These are phyloP conservation scores for Aspergillus coremiiformis DNA, from an alignment of 495 filamentous ascomycete species.

Conservation along the genomic window DNA sequence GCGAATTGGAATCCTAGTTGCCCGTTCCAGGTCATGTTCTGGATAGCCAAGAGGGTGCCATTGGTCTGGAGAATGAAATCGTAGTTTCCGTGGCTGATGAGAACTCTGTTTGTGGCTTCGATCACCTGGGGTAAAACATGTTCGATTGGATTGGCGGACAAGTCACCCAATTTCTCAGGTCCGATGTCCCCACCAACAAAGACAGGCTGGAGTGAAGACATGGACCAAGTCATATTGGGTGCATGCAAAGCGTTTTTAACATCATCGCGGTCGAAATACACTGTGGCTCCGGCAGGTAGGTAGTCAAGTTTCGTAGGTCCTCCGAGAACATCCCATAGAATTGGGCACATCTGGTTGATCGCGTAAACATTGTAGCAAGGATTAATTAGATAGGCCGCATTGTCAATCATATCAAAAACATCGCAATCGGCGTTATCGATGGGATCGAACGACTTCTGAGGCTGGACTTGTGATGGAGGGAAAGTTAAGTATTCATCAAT, in stretches of 20 bases:
- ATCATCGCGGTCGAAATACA: conserved; percentile 53
- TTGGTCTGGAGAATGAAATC: conserved; percentile 57
- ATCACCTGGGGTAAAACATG: conserved; percentile 54
- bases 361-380: conserved; percentile 59
- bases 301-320: conserved; percentile 38
- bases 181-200: conserved; percentile 37
- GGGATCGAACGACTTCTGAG: conserved; percentile 30
- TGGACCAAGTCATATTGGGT: conserved; percentile 38
- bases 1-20: conserved; percentile 49
- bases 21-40: conserved; percentile 65
- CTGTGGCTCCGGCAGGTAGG: conserved; percentile 31
- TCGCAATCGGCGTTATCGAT: conserved; percentile 39
- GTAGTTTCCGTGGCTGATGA: conserved; percentile 52
- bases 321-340: conserved; percentile 43
- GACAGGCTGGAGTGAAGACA: conserved; percentile 34
- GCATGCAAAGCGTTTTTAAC: conserved; percentile 55
- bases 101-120: conserved; percentile 51
- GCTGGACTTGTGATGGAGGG: conserved; percentile 40
- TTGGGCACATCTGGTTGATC: conserved; percentile 39
- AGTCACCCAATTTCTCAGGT: conserved; percentile 32
- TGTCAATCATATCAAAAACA: conserved; percentile 42
- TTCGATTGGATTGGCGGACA: conserved; percentile 37
- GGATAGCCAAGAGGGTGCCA: conserved; percentile 55
- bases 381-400: conserved; percentile 43
- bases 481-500: conserved; percentile 50